Percentiles rank a stretch among this genome's conserved stretches.
phyloP scores from a whole-genome alignment of 306 rosid species.

The Astragalus membranaceus region DNA sequence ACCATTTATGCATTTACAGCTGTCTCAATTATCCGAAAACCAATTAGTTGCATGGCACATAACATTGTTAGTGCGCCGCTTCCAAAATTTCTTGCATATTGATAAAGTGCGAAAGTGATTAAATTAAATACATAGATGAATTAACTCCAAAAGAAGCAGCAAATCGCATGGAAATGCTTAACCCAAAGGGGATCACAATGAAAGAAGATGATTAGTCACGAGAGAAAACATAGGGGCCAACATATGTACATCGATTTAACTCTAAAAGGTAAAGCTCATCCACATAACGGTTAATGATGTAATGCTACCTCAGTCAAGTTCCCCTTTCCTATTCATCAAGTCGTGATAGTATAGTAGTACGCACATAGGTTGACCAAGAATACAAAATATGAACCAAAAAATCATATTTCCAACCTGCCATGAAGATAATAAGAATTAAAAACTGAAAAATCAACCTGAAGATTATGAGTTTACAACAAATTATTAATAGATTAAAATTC shows the following conservation, averaged over 20 bases:
- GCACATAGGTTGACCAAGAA: slow-evolving; percentile 94
- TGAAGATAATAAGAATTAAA: not conserved
- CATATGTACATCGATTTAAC: slow-evolving; percentile 25
- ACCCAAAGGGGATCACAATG: not conserved
- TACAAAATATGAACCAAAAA: slow-evolving; percentile 90
- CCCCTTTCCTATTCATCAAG: slow-evolving; percentile 74
- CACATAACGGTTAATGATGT: not conserved
- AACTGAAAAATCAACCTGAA: slow-evolving; percentile 8
- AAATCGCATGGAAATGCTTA: slow-evolving; percentile 14
- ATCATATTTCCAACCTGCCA: slow-evolving; percentile 90
- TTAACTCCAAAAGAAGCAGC: not conserved
- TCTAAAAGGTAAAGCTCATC: not conserved
- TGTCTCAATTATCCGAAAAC: not conserved
- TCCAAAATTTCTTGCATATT: slow-evolving; percentile 21
- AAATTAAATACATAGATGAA: not conserved
- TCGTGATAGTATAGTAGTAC: slow-evolving; percentile 88
- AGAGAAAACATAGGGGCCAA: slow-evolving; percentile 3
- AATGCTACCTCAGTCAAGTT: slow-evolving; percentile 22
- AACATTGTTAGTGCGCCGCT: not conserved
- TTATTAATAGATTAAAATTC: not conserved
- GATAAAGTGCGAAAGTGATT: not conserved
- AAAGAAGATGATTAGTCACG: slow-evolving; percentile 6
- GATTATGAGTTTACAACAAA: not conserved
- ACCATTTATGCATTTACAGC: not conserved
- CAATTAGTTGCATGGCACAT: not conserved